Conservation (phyloP, 345 rosid genomes). For the Sisymbrium altissimum region DNA sequence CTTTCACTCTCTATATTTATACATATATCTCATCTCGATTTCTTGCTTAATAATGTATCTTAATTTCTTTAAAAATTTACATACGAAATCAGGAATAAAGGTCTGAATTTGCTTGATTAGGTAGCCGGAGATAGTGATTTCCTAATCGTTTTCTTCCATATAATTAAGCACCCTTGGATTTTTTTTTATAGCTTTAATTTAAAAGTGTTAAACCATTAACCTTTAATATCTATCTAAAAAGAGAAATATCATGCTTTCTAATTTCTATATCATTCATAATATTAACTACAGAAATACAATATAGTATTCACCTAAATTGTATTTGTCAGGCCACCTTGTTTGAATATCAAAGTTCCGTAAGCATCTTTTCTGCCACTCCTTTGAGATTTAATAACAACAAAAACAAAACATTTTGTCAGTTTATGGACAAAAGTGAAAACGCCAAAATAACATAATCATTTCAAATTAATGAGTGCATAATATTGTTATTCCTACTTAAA, state of each 20-base stretch:
- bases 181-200: background rate
- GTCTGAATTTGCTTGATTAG: background rate
- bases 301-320: background rate
- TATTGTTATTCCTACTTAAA: background rate
- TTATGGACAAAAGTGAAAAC: slow-evolving; percentile 8
- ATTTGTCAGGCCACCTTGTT: slow-evolving; percentile 10
- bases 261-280: background rate
- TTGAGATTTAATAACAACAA: background rate
- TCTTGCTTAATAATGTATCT: background rate
- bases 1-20: background rate
- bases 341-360: slow-evolving; percentile 23
- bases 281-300: background rate
- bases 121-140: too few relatives aligned
- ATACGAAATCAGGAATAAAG: background rate
- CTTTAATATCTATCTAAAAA: background rate
- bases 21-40: background rate
- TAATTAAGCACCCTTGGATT: background rate
- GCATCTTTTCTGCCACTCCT: slow-evolving; percentile 14
- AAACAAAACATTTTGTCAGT: background rate
- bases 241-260: background rate
- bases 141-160: too few relatives aligned
- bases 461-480: background rate
- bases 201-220: background rate
- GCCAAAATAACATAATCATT: background rate
- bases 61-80: background rate